Percentiles rank a stretch among this genome's conserved stretches.
Conservation (phyloP, 2,329 filamentous ascomycete species). For the Cordyceps farinosa region DNA sequence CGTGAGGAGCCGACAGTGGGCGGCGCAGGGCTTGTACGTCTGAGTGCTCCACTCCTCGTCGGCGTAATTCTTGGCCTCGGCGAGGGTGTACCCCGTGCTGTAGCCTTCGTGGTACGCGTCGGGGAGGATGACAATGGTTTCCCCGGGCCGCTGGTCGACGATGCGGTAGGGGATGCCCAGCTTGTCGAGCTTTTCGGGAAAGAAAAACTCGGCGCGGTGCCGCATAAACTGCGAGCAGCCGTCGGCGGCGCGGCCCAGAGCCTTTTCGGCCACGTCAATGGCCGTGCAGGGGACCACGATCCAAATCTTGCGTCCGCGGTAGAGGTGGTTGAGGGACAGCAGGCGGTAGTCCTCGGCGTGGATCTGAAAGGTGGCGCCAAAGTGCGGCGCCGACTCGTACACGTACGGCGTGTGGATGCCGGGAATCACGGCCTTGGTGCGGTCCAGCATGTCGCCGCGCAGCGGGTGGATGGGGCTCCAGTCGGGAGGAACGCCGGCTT, state of each 20-base stretch:
- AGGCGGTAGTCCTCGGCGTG: slow-evolving; percentile 40
- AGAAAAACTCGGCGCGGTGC: slow-evolving; percentile 40
- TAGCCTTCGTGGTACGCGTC: slow-evolving; percentile 41
- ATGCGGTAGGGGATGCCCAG: slow-evolving; percentile 37
- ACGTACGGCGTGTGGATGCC: slow-evolving; percentile 41
- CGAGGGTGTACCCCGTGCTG: slow-evolving; percentile 40
- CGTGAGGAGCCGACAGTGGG: slow-evolving; percentile 32
- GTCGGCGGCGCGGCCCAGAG: slow-evolving; percentile 30
- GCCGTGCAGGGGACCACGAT: slow-evolving; percentile 36
- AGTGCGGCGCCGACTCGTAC: slow-evolving; percentile 37
- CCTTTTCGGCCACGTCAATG: slow-evolving; percentile 33
- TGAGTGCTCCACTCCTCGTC: slow-evolving; percentile 34
- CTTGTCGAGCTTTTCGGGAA: slow-evolving; percentile 38
- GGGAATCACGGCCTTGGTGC: slow-evolving; percentile 36
- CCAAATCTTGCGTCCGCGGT: slow-evolving; percentile 40
- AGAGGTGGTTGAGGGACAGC: slow-evolving; percentile 38
- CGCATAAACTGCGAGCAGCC: slow-evolving; percentile 40
- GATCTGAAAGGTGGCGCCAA: slow-evolving; percentile 39
- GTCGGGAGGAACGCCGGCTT: slow-evolving; percentile 34
- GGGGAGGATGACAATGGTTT: slow-evolving; percentile 39
- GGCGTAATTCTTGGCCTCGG: slow-evolving; percentile 40
- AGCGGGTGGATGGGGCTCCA: slow-evolving; percentile 37
- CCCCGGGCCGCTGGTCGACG: slow-evolving; percentile 37
- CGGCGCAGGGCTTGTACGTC: slow-evolving; percentile 34
- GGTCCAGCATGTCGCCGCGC: slow-evolving; percentile 35